Percentiles rank a stretch among this genome's conserved stretches.
Conservation (phyloP, 1,284 basidiomycete genomes). For the Ganoderma sinense region DNA sequence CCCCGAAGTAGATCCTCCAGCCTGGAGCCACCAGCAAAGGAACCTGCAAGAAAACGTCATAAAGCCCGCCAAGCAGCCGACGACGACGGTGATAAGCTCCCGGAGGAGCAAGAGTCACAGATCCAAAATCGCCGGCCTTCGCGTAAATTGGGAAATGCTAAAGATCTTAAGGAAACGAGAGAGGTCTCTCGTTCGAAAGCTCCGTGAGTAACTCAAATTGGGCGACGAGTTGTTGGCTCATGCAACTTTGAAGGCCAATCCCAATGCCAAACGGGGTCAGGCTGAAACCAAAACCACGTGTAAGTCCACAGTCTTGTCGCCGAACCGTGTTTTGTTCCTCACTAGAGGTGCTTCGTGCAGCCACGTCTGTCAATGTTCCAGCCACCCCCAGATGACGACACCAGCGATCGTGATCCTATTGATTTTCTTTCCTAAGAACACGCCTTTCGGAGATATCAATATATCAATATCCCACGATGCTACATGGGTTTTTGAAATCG, state of each 20-base stretch:
- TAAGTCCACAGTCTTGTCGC: slow-evolving; percentile 12
- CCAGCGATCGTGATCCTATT: slow-evolving; percentile 35
- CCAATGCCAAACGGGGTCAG: slow-evolving; percentile 24
- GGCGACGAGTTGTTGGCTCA: background rate
- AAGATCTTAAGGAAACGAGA: background rate
- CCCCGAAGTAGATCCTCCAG: background rate
- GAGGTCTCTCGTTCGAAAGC: slow-evolving; percentile 16
- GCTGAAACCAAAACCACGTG: slow-evolving; percentile 33
- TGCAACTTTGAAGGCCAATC: slow-evolving; percentile 2
- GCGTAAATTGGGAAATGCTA: background rate
- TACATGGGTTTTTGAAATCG: background rate
- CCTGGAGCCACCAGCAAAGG: background rate
- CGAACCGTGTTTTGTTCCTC: background rate
- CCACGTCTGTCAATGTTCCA: slow-evolving; percentile 35
- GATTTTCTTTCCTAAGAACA: slow-evolving; percentile 28
- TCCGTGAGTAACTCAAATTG: slow-evolving; percentile 13
- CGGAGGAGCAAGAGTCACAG: background rate
- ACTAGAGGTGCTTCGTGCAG: slow-evolving; percentile 14
- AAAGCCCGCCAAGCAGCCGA: background rate
- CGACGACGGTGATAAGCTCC: background rate
- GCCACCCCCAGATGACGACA: slow-evolving; percentile 21
- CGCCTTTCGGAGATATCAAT: background rate
- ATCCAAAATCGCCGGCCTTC: background rate
- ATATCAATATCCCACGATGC: background rate
- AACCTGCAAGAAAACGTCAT: background rate